phyloP scores from a whole-genome alignment of 495 filamentous ascomycete species.

The Podospora pseudoanserina region DNA sequence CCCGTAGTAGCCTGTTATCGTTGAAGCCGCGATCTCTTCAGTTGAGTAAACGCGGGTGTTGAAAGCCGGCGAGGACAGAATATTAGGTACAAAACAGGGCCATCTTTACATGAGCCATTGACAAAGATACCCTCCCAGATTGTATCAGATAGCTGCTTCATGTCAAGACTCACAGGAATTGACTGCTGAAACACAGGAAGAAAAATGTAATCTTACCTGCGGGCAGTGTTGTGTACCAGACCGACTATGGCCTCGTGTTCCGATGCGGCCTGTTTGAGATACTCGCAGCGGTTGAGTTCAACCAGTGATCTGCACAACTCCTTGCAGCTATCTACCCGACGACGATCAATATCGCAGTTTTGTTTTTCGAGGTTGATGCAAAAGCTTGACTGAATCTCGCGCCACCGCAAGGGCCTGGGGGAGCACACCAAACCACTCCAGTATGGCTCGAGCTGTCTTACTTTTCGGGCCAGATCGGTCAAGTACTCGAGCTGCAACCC shows the following conservation, averaged over 20 bases:
- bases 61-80: background rate
- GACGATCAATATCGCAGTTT: background rate
- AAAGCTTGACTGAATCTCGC: constrained; percentile 9
- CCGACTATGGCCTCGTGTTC: background rate
- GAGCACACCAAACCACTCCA: constrained; percentile 6
- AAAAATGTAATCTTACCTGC: background rate
- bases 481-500: constrained; percentile 8
- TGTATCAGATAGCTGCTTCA: background rate
- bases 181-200: background rate
- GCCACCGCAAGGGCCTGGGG: constrained; percentile 4
- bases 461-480: background rate
- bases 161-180: background rate
- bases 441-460: background rate
- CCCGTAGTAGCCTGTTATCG: constrained; percentile 1
- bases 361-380: constrained; percentile 1
- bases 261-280: background rate
- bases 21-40: background rate
- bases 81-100: constrained; percentile 1
- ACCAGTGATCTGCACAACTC: constrained; percentile 1
- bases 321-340: background rate
- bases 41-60: background rate
- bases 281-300: background rate
- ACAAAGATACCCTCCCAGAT: background rate
- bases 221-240: constrained; percentile 3
- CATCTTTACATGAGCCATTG: background rate